Evolutionary conservation across 1,284 basidiomycete species (phyloP).

Genomic region (Trichosporon sp.): DNA sequence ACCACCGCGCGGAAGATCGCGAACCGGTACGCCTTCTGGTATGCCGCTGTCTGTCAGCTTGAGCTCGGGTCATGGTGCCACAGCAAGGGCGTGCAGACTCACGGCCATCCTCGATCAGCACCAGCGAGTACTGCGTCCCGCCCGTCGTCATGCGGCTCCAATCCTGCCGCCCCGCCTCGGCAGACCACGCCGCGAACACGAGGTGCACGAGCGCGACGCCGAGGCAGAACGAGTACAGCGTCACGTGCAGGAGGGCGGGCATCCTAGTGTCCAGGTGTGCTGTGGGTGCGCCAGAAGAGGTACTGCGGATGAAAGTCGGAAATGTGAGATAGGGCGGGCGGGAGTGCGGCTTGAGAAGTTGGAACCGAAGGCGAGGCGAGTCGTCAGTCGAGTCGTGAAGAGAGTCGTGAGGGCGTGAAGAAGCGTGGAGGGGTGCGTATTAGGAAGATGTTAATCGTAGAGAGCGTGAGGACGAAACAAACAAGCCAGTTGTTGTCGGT

Average conservation of each 20-base stretch:
- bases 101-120: neutral
- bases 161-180: neutral
- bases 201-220: neutral
- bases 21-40: neutral
- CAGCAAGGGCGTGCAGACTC: neutral
- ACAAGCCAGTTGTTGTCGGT: neutral
- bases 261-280: too few relatives aligned
- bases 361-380: neutral
- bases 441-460: neutral
- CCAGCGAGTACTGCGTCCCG: neutral
- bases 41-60: neutral
- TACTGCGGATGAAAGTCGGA: too few relatives aligned
- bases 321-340: too few relatives aligned
- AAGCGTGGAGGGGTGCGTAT: neutral
- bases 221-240: neutral
- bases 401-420: neutral
- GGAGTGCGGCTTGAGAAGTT: too few relatives aligned
- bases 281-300: too few relatives aligned
- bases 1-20: conserved; percentile 2
- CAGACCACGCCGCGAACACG: neutral
- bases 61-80: neutral
- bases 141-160: neutral
- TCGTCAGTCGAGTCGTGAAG: neutral
- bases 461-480: neutral
- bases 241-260: neutral